Evolutionary conservation across 2,329 filamentous ascomycete species (phyloP).

Genomic region (Trichoderma lentiforme): DNA sequence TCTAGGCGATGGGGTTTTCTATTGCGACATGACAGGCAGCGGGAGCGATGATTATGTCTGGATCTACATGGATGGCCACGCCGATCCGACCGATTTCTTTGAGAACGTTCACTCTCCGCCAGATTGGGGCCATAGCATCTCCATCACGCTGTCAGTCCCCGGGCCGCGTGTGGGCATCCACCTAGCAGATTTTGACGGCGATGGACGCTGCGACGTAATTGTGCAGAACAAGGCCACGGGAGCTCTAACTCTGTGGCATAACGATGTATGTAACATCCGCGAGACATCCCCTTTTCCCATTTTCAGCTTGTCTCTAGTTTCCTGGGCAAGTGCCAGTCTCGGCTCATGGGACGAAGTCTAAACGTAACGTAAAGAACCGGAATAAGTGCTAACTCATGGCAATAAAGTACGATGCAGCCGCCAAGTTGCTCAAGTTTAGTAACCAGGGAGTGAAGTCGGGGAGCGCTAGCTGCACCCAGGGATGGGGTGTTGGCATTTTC

Average conservation of each 20-base stretch:
- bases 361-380: constrained; percentile 6
- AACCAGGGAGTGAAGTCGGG: not conserved
- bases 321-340: too few relatives aligned
- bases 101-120: not conserved
- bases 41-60: not conserved
- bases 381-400: not conserved
- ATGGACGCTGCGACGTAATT: not conserved
- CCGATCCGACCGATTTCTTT: not conserved
- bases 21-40: constrained; percentile 1
- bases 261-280: not conserved
- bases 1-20: not conserved
- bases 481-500: not conserved
- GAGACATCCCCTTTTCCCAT: too few relatives aligned
- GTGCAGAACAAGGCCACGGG: not conserved
- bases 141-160: not conserved
- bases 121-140: not conserved
- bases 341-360: too few relatives aligned
- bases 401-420: not conserved
- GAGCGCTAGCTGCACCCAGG: not conserved
- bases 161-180: not conserved
- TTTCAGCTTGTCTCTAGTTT: too few relatives aligned
- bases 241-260: not conserved
- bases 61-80: not conserved
- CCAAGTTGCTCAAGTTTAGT: not conserved
- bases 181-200: not conserved